These are phyloP conservation scores for Elaeis oleifera DNA, from an alignment of 202 grass and related monocot species.

Conservation along the genomic window DNA sequence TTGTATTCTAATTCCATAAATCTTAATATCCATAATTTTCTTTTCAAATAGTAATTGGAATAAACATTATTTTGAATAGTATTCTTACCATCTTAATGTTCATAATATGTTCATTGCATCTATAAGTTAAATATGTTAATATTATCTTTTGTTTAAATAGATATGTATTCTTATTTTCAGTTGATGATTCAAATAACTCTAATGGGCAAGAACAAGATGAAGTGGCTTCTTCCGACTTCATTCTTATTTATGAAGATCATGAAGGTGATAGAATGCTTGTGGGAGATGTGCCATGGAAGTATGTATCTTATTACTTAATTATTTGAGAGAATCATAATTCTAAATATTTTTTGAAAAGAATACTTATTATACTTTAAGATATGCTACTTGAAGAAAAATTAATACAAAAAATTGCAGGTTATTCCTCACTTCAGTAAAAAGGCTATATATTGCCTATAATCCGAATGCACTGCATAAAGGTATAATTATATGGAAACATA, in stretches of 20 bases:
- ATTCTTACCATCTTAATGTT: no score
- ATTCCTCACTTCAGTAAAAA: constrained; percentile 45
- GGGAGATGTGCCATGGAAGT: constrained; percentile 93
- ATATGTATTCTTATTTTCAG: not conserved
- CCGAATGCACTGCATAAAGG: not conserved
- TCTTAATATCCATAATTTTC: no score
- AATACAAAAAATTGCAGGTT: constrained; percentile 12
- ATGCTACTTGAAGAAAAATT: no score
- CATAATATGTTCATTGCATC: no score
- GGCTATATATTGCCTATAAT: constrained; percentile 34
- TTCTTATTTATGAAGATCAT: constrained; percentile 87
- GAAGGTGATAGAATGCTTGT: constrained; percentile 81
- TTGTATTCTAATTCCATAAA: no score
- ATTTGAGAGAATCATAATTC: not conserved
- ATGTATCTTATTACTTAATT: constrained; percentile 22
- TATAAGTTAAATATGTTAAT: no score
- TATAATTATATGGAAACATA: no score
- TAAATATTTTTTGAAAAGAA: no score
- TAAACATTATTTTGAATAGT: no score
- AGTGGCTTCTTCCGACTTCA: constrained; percentile 24
- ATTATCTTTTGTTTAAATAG: no score
- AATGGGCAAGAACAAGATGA: constrained; percentile 29
- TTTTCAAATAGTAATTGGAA: no score
- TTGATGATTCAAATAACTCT: constrained; percentile 27
- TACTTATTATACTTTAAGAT: no score